Conservation (phyloP, 2,329 filamentous ascomycete species). For the Apiospora kogelbergensis region DNA sequence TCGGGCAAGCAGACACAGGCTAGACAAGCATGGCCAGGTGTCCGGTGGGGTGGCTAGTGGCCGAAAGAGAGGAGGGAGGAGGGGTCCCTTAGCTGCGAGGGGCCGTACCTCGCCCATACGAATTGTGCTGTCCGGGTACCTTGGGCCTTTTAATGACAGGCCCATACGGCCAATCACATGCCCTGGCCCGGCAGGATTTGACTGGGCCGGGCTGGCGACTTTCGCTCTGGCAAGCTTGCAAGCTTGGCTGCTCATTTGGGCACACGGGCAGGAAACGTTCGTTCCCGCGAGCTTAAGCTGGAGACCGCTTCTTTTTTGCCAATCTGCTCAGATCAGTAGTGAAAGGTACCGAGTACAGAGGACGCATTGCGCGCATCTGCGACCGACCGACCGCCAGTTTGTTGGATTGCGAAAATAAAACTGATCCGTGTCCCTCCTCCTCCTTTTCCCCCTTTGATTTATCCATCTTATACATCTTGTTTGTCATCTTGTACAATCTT, state of each 20-base stretch:
- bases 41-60: background rate
- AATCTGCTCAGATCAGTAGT: background rate
- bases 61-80: background rate
- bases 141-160: background rate
- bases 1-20: background rate
- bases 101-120: background rate
- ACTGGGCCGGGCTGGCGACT: background rate
- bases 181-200: background rate
- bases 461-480: background rate
- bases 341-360: no score
- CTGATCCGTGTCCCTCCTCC: background rate
- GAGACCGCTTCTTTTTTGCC: slow-evolving; percentile 1
- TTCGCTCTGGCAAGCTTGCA: no score
- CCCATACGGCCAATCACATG: background rate
- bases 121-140: background rate
- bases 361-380: background rate
- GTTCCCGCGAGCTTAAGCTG: background rate
- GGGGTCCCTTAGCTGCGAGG: background rate
- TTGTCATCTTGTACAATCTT: background rate
- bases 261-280: background rate
- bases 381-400: background rate
- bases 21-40: background rate
- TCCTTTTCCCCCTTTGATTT: slow-evolving; percentile 1
- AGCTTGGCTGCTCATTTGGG: background rate
- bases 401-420: background rate